Conservation (phyloP, 306 rosid genomes). For the Trifolium dubium region DNA sequence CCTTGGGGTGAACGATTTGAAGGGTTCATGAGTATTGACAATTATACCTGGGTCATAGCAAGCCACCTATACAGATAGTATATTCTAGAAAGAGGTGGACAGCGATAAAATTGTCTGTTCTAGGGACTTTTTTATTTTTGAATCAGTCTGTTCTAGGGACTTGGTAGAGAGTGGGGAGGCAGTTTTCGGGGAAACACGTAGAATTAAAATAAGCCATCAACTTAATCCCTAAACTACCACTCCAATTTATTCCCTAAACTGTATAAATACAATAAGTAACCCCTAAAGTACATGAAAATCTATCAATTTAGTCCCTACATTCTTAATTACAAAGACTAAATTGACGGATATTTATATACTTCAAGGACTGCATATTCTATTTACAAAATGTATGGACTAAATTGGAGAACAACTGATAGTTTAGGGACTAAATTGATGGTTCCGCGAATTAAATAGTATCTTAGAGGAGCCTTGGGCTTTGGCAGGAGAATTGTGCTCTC, state of each 20-base stretch:
- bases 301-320: not conserved
- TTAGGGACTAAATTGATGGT: not conserved
- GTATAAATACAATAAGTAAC: too few relatives aligned
- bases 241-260: not conserved
- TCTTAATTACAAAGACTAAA: not conserved
- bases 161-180: not conserved
- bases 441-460: not conserved
- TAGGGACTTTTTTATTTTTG: too few relatives aligned
- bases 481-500: not conserved
- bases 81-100: not conserved
- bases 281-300: too few relatives aligned
- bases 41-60: not conserved
- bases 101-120: not conserved
- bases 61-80: not conserved
- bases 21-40: not conserved
- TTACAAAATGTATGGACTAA: not conserved
- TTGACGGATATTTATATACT: not conserved
- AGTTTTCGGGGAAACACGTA: not conserved
- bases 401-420: not conserved
- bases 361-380: not conserved
- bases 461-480: not conserved
- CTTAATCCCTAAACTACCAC: not conserved
- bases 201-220: not conserved
- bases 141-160: not conserved
- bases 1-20: not conserved